phyloP scores from a whole-genome alignment of 441 rosid species.

The Arabidopsis hybrid region DNA sequence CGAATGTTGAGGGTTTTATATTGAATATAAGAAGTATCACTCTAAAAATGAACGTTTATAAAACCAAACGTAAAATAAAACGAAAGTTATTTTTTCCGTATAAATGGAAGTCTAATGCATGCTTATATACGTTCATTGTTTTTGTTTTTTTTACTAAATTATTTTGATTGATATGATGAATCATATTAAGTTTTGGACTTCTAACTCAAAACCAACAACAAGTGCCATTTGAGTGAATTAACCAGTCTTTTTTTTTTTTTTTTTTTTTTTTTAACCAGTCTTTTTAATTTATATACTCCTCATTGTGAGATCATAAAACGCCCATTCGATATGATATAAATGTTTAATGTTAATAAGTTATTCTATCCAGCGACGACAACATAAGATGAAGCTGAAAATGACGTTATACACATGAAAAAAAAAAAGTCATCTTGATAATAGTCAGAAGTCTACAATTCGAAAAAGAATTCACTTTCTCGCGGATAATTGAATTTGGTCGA shows the following conservation, averaged over 20 bases:
- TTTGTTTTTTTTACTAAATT: too few relatives aligned
- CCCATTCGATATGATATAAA: neutral
- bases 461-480: constrained; percentile 9
- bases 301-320: neutral
- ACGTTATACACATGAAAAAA: constrained; percentile 22
- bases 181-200: neutral
- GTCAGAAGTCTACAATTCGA: constrained; percentile 21
- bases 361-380: neutral
- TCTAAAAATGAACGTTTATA: too few relatives aligned
- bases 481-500: constrained; percentile 22
- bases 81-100: too few relatives aligned
- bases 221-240: too few relatives aligned
- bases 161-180: too few relatives aligned
- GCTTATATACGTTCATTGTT: neutral
- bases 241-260: neutral
- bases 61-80: too few relatives aligned
- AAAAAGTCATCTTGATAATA: constrained; percentile 1
- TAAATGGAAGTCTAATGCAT: too few relatives aligned
- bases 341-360: neutral
- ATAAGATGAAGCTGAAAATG: constrained; percentile 17
- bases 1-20: neutral
- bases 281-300: too few relatives aligned
- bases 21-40: neutral
- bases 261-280: too few relatives aligned
- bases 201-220: too few relatives aligned